A percentile compares a stretch with the other conserved stretches of the same genome.
Conservation (phyloP, 169 alveolate species). For the Miamiensis avidus region DNA sequence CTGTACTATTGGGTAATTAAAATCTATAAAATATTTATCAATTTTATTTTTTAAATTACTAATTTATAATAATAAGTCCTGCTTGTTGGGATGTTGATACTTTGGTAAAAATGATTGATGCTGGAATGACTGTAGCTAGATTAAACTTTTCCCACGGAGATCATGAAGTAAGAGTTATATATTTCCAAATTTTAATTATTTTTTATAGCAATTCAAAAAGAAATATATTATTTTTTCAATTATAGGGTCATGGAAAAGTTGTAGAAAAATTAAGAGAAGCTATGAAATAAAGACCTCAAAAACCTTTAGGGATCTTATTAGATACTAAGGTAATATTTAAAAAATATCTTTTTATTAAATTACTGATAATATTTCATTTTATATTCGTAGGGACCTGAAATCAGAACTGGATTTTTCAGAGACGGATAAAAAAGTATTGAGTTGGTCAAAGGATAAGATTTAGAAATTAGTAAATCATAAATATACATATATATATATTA, state of each 20-base stretch:
- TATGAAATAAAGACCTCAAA: constrained; percentile 91
- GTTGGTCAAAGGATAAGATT: constrained; percentile 91
- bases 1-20: constrained; percentile 95
- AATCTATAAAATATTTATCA: neutral
- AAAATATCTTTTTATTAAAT: neutral
- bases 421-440: constrained; percentile 88
- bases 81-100: constrained; percentile 93
- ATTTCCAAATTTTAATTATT: neutral
- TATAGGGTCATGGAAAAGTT: constrained; percentile 85
- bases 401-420: constrained; percentile 96
- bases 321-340: constrained; percentile 89
- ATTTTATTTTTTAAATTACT: too few species aligned
- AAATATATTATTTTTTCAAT: neutral
- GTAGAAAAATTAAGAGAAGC: constrained; percentile 91
- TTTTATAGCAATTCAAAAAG: neutral
- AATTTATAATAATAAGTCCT: constrained; percentile 65
- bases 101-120: constrained; percentile 91
- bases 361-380: neutral
- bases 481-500: neutral
- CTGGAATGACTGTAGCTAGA: constrained; percentile 98
- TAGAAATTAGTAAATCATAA: constrained; percentile 75
- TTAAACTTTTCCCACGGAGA: constrained; percentile 99
- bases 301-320: constrained; percentile 92
- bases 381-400: constrained; percentile 96
- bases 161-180: constrained; percentile 79